Conservation (phyloP, 164 flowering plant genomes). For the Vitis labrusca region DNA sequence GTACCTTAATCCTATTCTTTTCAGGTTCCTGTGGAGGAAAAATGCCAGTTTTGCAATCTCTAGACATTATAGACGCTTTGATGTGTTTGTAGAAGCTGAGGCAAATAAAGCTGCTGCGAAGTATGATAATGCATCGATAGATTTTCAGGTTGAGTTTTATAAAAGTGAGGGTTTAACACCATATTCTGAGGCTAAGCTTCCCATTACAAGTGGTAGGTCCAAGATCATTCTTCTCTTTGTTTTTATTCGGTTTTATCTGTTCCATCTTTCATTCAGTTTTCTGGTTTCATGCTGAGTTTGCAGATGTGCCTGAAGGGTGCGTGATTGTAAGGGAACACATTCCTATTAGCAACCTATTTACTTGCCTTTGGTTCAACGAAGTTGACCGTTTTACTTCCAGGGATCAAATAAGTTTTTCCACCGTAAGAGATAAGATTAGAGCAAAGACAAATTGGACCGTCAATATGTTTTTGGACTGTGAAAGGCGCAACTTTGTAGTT, state of each 20-base stretch:
- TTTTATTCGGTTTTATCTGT: constrained; percentile 1
- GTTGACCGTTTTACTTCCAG: constrained; percentile 95
- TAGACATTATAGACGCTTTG: constrained; percentile 89
- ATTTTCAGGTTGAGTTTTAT: constrained; percentile 80
- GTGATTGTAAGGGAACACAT: constrained; percentile 84
- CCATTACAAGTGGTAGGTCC: constrained; percentile 85
- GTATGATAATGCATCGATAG: constrained; percentile 83
- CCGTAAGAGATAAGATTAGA: constrained; percentile 77
- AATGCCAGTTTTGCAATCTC: constrained; percentile 91
- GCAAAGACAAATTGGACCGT: constrained; percentile 64
- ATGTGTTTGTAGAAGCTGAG: constrained; percentile 91
- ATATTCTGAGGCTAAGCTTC: constrained; percentile 81
- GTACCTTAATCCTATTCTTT: background rate
- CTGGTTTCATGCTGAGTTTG: constrained; percentile 7
- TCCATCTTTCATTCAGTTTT: constrained; percentile 2
- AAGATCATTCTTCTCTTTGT: background rate
- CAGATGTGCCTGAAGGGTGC: constrained; percentile 99
- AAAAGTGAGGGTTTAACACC: constrained; percentile 83
- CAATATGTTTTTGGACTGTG: constrained; percentile 92
- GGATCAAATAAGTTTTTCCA: constrained; percentile 92
- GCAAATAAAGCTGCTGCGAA: constrained; percentile 97
- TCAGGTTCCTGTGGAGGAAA: constrained; percentile 89
- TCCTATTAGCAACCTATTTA: constrained; percentile 84
- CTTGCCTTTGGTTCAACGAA: constrained; percentile 97
- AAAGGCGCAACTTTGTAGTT: constrained; percentile 88